A percentile compares a stretch with the other conserved stretches of the same genome.
Evolutionary conservation across 495 filamentous ascomycete genomes (phyloP).

Genomic region (Durotheca rogersii): DNA sequence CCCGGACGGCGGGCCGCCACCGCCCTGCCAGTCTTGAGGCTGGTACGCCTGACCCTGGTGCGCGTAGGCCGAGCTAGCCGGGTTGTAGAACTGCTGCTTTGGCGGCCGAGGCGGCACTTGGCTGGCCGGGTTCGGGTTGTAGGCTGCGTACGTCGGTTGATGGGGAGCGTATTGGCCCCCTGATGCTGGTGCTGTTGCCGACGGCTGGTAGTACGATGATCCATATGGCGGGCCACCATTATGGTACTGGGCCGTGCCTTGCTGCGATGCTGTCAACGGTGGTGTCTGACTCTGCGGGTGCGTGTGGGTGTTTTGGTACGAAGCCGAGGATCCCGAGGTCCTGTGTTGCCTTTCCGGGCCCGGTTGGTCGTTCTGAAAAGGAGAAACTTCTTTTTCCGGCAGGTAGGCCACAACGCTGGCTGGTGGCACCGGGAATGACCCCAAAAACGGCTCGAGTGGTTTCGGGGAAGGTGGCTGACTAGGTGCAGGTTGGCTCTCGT

Average conservation of each 20-base stretch:
- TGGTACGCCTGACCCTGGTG: constrained; percentile 26
- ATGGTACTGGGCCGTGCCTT: constrained; percentile 22
- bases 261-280: constrained; percentile 6
- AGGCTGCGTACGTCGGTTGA: constrained; percentile 22
- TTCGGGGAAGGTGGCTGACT: constrained; percentile 22
- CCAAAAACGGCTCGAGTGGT: constrained; percentile 8
- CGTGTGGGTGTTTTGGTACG: constrained; percentile 8
- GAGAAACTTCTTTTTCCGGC: neutral
- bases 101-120: constrained; percentile 1
- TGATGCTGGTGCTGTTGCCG: constrained; percentile 2
- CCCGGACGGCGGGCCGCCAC: neutral
- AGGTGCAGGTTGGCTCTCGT: constrained; percentile 10
- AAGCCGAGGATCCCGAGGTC: too few relatives aligned
- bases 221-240: constrained; percentile 8
- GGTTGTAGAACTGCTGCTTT: constrained; percentile 13
- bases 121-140: constrained; percentile 26
- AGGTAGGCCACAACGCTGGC: constrained; percentile 17
- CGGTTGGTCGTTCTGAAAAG: constrained; percentile 1
- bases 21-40: constrained; percentile 18
- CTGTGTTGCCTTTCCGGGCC: neutral
- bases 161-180: constrained; percentile 21
- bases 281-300: constrained; percentile 25
- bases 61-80: constrained; percentile 1
- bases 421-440: constrained; percentile 6
- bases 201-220: constrained; percentile 3